Conservation (phyloP, 148 eudicot genomes). For the Silene latifolia region DNA sequence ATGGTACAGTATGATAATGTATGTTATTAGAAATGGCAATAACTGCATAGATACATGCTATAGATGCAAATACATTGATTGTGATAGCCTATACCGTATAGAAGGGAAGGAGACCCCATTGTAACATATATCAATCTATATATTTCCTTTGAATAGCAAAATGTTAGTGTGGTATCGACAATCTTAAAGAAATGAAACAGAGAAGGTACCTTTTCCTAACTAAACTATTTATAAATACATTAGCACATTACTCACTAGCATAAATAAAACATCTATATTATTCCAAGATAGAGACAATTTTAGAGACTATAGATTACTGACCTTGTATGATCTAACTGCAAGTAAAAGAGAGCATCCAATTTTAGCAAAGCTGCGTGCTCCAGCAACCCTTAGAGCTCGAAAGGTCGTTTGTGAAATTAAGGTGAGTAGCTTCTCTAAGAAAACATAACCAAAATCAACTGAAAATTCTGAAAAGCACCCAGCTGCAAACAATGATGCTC, state of each 20-base stretch:
- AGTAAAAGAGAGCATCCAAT: constrained; percentile 43
- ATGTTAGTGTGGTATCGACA: not conserved
- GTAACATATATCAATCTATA: too few species aligned
- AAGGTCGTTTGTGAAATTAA: constrained; percentile 37
- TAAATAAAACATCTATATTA: not conserved
- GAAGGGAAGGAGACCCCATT: not conserved
- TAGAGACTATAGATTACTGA: constrained; percentile 21
- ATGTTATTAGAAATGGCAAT: not conserved
- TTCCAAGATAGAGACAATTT: not conserved
- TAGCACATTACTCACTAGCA: not conserved
- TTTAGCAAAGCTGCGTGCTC: constrained; percentile 50
- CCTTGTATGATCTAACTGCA: constrained; percentile 66
- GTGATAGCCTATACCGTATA: not conserved
- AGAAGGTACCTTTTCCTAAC: not conserved
- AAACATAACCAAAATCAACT: constrained; percentile 67
- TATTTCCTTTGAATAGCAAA: not conserved
- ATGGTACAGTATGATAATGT: not conserved
- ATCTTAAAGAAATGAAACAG: not conserved
- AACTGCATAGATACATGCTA: not conserved
- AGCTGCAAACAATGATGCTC: constrained; percentile 79
- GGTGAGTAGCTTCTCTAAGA: constrained; percentile 55
- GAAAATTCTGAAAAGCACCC: constrained; percentile 69
- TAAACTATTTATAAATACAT: not conserved
- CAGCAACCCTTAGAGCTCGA: constrained; percentile 46
- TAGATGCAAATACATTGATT: not conserved